A percentile compares a stretch with the other conserved stretches of the same genome.
These are phyloP conservation scores for Tardiomyces blankii DNA, from an alignment of 1,139 yeast genomes.

Conservation along the genomic window DNA sequence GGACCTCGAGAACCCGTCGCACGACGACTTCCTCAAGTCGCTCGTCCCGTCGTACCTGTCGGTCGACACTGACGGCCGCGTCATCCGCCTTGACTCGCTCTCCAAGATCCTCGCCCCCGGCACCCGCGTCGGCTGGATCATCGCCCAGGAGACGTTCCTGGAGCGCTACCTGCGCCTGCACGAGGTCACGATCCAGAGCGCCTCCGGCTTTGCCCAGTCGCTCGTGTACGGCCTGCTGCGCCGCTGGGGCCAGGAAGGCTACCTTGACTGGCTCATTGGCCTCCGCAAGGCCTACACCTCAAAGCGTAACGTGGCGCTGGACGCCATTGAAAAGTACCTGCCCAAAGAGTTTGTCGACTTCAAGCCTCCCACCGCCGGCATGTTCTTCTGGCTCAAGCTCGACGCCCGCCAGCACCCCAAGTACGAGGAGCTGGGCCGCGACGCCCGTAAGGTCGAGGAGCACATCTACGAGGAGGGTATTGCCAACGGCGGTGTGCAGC, in stretches of 20 bases:
- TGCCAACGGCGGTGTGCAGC: constrained; percentile 47
- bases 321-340: constrained; percentile 48
- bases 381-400: constrained; percentile 73
- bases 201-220: constrained; percentile 75
- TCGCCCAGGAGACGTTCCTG: constrained; percentile 55
- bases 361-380: constrained; percentile 81
- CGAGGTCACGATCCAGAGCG: constrained; percentile 74
- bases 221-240: constrained; percentile 50
- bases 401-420: constrained; percentile 77
- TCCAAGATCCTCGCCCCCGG: constrained; percentile 95
- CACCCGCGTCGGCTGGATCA: constrained; percentile 81
- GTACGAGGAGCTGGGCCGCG: constrained; percentile 41
- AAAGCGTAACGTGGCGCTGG: constrained; percentile 70
- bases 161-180: constrained; percentile 64
- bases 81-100: constrained; percentile 78
- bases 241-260: constrained; percentile 67
- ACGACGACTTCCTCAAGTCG: constrained; percentile 50
- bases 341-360: constrained; percentile 40
- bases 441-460: constrained; percentile 51
- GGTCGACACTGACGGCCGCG: constrained; percentile 82
- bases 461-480: constrained; percentile 56
- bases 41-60: constrained; percentile 73
- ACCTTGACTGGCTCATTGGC: constrained; percentile 81
- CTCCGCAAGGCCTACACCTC: constrained; percentile 71
- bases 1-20: constrained; percentile 33